Percentiles rank a stretch among this genome's conserved stretches.
Conservation (phyloP, 176 grass and related monocot genomes). For the Melocanna baccifera region DNA sequence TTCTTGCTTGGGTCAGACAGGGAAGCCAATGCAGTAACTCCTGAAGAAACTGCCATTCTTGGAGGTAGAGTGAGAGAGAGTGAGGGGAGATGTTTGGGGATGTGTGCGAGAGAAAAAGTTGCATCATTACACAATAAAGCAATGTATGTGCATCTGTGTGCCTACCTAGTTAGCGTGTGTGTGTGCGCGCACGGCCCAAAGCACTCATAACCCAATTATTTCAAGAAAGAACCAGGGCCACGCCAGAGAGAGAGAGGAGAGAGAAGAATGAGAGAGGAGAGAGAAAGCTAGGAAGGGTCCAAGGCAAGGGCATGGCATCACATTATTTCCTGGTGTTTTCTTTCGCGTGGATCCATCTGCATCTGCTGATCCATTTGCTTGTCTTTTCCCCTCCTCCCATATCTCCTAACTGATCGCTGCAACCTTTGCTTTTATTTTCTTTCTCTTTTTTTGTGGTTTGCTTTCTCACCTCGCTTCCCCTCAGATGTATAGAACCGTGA, state of each 20-base stretch:
- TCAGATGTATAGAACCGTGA: conserved; percentile 94
- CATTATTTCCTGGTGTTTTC: conserved; percentile 39
- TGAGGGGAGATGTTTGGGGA: conserved; percentile 41
- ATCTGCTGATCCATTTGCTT: conserved; percentile 39
- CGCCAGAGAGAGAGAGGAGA: background rate
- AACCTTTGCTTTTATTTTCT: conserved; percentile 19
- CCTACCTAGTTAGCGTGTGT: conserved; percentile 41
- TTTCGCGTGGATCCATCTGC: conserved; percentile 39
- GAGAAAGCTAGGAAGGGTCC: conserved; percentile 17
- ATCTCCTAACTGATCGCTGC: conserved; percentile 27
- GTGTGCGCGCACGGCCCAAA: conserved; percentile 51
- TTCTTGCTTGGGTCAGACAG: conserved; percentile 46
- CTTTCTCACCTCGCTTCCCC: conserved; percentile 15
- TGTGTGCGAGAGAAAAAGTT: conserved; percentile 52
- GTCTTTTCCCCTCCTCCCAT: conserved; percentile 7
- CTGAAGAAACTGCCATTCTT: conserved; percentile 66
- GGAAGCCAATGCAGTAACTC: conserved; percentile 57
- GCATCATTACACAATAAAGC: conserved; percentile 83
- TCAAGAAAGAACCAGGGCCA: conserved; percentile 11
- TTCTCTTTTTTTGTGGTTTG: conserved; percentile 29
- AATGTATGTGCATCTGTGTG: conserved; percentile 52
- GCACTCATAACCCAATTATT: conserved; percentile 2
- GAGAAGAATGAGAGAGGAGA: background rate
- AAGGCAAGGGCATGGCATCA: conserved; percentile 42
- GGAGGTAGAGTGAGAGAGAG: conserved; percentile 22